These are phyloP conservation scores for Xylaria sp. DNA, from an alignment of 2,329 filamentous ascomycete species.

Conservation along the genomic window DNA sequence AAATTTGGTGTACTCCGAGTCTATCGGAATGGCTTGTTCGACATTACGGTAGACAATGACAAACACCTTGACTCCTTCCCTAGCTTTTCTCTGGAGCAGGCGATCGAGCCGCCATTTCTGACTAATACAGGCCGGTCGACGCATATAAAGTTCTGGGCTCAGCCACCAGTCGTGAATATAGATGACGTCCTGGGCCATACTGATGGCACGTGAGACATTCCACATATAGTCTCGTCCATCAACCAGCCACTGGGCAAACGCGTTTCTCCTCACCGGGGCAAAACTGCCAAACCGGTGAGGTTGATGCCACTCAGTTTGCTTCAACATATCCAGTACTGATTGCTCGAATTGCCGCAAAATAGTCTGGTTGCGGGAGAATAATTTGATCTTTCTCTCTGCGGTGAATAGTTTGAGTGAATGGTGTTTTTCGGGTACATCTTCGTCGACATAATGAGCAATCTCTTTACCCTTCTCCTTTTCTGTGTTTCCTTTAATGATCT, in stretches of 20 bases:
- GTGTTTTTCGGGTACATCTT: slow-evolving; percentile 60
- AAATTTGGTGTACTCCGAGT: slow-evolving; percentile 98
- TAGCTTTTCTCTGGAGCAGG: slow-evolving; percentile 90
- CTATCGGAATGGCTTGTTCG: slow-evolving; percentile 95
- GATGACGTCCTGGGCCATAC: slow-evolving; percentile 96
- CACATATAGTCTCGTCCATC: slow-evolving; percentile 99
- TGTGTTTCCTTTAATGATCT: slow-evolving; percentile 73
- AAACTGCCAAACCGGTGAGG: slow-evolving; percentile 92
- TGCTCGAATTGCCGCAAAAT: slow-evolving; percentile 93
- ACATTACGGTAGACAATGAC: slow-evolving; percentile 98
- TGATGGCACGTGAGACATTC: slow-evolving; percentile 96
- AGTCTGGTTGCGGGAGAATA: slow-evolving; percentile 90
- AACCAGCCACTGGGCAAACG: slow-evolving; percentile 95
- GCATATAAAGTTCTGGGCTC: slow-evolving; percentile 94
- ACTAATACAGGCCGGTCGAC: slow-evolving; percentile 91
- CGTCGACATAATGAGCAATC: slow-evolving; percentile 48
- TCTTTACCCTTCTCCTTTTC: slow-evolving; percentile 52
- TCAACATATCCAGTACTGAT: slow-evolving; percentile 87
- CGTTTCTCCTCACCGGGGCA: slow-evolving; percentile 84
- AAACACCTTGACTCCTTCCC: slow-evolving; percentile 96
- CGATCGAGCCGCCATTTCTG: slow-evolving; percentile 98
- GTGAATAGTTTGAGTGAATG: slow-evolving; percentile 91
- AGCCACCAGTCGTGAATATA: slow-evolving; percentile 99
- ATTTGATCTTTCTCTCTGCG: slow-evolving; percentile 88
- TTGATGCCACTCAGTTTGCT: slow-evolving; percentile 83